Conservation (phyloP, 257 asterid genomes). For the Coffea canephora region DNA sequence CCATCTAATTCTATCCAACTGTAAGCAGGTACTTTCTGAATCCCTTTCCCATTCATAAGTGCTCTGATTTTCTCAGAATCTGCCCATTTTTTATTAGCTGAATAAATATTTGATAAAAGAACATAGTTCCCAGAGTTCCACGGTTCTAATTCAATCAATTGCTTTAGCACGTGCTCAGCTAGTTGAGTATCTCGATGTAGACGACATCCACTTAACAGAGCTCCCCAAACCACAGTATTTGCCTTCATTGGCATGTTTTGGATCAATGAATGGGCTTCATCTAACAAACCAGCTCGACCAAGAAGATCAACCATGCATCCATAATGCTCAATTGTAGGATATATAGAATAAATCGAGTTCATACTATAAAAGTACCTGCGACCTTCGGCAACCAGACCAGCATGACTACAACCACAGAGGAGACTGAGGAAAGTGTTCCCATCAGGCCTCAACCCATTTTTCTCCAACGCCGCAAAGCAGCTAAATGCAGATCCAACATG, state of each 20-base stretch:
- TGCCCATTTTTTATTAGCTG: conserved; percentile 37
- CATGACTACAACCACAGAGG: conserved; percentile 50
- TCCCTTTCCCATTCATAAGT: conserved; percentile 24
- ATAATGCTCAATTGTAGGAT: conserved; percentile 37
- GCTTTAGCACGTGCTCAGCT: conserved; percentile 40
- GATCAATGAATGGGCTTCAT: conserved; percentile 36
- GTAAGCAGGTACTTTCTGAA: conserved; percentile 43
- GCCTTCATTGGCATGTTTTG: conserved; percentile 42
- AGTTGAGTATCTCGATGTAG: conserved; percentile 41
- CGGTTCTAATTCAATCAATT: conserved; percentile 43
- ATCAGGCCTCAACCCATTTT: conserved; percentile 40
- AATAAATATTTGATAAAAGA: conserved; percentile 38
- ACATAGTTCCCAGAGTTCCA: conserved; percentile 45
- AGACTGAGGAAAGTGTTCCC: conserved; percentile 46
- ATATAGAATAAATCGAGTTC: conserved; percentile 24
- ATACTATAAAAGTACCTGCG: conserved; percentile 35
- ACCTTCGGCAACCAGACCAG: conserved; percentile 50
- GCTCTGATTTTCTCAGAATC: conserved; percentile 36
- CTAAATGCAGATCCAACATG: conserved; percentile 37
- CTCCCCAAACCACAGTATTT: conserved; percentile 51
- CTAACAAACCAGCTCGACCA: conserved; percentile 42
- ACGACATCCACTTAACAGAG: conserved; percentile 47
- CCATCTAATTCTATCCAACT: conserved; percentile 48
- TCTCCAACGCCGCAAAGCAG: conserved; percentile 37
- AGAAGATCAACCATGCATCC: conserved; percentile 59